phyloP scores from a whole-genome alignment of 139 green algal genomes.

The Chlorella sp. region DNA sequence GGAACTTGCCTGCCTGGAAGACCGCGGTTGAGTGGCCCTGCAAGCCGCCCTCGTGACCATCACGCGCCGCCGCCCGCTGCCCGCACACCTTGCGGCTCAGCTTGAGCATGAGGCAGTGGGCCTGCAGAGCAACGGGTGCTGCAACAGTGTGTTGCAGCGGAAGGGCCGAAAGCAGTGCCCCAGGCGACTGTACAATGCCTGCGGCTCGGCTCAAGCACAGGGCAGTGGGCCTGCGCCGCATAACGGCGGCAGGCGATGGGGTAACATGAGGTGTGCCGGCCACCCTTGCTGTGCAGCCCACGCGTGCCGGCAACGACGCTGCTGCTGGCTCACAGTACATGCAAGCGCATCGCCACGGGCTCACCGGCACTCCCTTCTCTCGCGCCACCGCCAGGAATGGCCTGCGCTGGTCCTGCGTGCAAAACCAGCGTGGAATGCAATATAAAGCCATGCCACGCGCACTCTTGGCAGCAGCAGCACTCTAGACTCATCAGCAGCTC shows the following conservation, averaged over 20 bases:
- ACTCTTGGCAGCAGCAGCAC: no score
- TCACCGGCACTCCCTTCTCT: slow-evolving; percentile 15
- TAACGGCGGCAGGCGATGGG: background rate
- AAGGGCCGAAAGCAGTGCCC: background rate
- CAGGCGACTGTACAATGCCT: slow-evolving; percentile 18
- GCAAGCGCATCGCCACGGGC: no score
- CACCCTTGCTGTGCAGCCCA: background rate
- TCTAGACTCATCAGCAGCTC: no score
- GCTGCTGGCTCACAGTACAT: no score
- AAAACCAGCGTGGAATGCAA: no score
- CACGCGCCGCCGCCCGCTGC: slow-evolving; percentile 41
- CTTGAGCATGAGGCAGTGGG: slow-evolving; percentile 63
- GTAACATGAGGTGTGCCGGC: background rate
- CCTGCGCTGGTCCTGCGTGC: slow-evolving; percentile 59
- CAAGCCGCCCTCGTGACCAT: slow-evolving; percentile 67
- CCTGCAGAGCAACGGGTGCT: slow-evolving; percentile 18
- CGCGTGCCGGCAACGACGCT: no score
- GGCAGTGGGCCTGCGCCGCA: slow-evolving; percentile 37
- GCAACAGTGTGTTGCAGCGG: no score
- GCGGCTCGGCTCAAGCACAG: slow-evolving; percentile 54
- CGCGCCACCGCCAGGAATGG: slow-evolving; percentile 64
- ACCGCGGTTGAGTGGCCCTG: slow-evolving; percentile 39
- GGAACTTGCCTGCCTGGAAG: background rate
- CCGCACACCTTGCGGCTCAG: slow-evolving; percentile 53
- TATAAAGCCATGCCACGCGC: no score